These are phyloP conservation scores for Begonia masoniana DNA, from an alignment of 306 rosid genomes.

Conservation along the genomic window DNA sequence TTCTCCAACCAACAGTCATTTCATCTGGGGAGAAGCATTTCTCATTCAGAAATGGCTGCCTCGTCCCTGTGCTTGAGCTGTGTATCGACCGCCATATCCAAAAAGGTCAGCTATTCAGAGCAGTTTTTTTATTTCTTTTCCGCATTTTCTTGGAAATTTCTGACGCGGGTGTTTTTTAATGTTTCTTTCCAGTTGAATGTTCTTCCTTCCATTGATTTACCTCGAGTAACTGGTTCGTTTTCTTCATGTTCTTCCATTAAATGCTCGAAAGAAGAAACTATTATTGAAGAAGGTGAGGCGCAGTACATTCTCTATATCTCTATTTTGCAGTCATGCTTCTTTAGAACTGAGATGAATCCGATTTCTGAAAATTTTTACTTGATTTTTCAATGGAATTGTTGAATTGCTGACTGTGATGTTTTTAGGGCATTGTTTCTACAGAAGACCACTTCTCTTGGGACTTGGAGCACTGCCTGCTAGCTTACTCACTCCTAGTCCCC, in stretches of 20 bases:
- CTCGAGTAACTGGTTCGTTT: constrained; percentile 23
- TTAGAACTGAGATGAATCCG: neutral
- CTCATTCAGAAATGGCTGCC: constrained; percentile 36
- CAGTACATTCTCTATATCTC: constrained; percentile 4
- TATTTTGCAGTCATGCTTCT: constrained; percentile 1
- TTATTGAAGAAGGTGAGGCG: constrained; percentile 37
- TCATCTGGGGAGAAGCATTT: constrained; percentile 9
- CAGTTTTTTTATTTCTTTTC: neutral
- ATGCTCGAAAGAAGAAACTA: constrained; percentile 30
- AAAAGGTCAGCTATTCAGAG: constrained; percentile 29
- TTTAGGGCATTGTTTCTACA: constrained; percentile 41
- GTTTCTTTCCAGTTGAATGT: constrained; percentile 31
- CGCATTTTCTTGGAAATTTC: neutral
- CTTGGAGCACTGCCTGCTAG: constrained; percentile 55
- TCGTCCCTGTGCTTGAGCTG: constrained; percentile 50
- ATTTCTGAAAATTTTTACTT: neutral
- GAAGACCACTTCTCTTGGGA: constrained; percentile 65
- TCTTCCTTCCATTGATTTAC: constrained; percentile 29
- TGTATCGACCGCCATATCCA: constrained; percentile 36
- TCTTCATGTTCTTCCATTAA: constrained; percentile 22
- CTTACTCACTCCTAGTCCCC: constrained; percentile 32
- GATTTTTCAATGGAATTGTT: neutral
- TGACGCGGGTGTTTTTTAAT: constrained; percentile 8
- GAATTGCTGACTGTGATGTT: no score
- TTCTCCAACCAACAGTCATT: no score